A percentile compares a stretch with the other conserved stretches of the same genome.
Conservation (phyloP, 164 flowering plant genomes). For the Macadamia tetraphylla region DNA sequence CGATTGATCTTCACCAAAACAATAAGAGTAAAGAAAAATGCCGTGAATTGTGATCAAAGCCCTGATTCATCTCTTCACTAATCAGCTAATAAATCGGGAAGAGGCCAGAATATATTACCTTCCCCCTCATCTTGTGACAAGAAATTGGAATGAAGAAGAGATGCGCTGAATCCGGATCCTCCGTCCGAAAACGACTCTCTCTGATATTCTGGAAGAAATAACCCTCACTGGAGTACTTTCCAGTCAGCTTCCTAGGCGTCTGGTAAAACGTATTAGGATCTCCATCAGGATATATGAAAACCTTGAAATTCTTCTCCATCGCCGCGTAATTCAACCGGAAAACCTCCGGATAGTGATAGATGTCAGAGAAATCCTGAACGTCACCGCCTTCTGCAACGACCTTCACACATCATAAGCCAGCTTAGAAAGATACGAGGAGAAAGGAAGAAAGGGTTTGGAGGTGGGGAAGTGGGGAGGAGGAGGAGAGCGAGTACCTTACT, state of each 20-base stretch:
- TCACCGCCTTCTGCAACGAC: conserved; percentile 17
- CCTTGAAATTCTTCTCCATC: conserved; percentile 85
- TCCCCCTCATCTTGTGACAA: conserved; percentile 96
- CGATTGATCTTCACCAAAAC: neutral
- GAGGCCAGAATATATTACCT: conserved; percentile 35
- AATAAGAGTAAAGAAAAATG: neutral
- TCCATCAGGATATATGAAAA: conserved; percentile 86
- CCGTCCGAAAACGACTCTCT: conserved; percentile 71
- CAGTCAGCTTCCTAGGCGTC: conserved; percentile 93
- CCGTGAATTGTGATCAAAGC: neutral
- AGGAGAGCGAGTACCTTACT: conserved; percentile 10
- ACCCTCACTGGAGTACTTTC: conserved; percentile 96
- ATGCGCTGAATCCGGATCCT: conserved; percentile 79
- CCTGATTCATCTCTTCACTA: neutral
- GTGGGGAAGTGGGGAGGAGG: too few species aligned
- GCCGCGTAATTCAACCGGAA: conserved; percentile 58
- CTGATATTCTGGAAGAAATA: conserved; percentile 93
- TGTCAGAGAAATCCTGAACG: conserved; percentile 22
- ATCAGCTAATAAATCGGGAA: neutral
- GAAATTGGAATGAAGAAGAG: conserved; percentile 93
- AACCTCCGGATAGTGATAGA: conserved; percentile 61
- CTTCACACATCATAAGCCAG: conserved; percentile 22
- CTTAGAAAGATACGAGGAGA: conserved; percentile 6
- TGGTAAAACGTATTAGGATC: conserved; percentile 88
- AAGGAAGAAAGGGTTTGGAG: neutral